Evolutionary conservation across 2,329 filamentous ascomycete species (phyloP), one percentile per base, ranked within the genome.

Genomic region (Cercospora sp.): DNA sequence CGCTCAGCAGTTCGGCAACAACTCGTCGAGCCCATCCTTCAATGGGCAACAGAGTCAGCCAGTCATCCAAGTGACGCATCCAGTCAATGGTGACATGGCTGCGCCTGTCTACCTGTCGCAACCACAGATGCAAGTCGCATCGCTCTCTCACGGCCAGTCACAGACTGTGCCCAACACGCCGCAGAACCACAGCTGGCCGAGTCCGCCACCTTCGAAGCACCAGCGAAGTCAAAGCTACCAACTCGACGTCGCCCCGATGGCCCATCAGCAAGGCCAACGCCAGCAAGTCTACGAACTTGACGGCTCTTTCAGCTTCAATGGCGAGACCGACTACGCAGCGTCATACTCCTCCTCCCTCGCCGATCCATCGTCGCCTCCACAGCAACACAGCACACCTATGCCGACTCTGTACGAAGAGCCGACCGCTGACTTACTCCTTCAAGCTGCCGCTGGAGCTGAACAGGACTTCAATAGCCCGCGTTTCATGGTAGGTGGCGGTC

Each of bases 241-340:
- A 70, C 82, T 87, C 74, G 82, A 87, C 77, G 80, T 83, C 69
- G 79, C 86, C 73, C 82, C 86, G 70, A 84, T 90, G 80, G 83
- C 87, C 71, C 82, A 85, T 57, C 58, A 66, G 26, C 69, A 70
- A 43, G 66, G 59, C 28, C 65, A 66, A 43, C 69, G 67, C 63
- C 37, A 43, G 7, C 68, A 65, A 49, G 73, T 81, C 65, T 79
- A 78, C 67, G 79, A 79, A 43, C 78, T 61, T n/a, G 63, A 78
- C 66, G 78, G 78, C 40, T 73, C 73, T 7, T 72, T 72, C 68
- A 65, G 63, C 76, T 82, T 70, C 69, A 67, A 71, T 45, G 75
- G 76, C 62, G 82, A 83, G 65, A 79, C 81, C 68, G 80, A 80
- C 64, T 84, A 83, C 75, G 83, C 82, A 64, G 83, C 83, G 13